Evolutionary conservation across 108 stramenopile species (phyloP).

Genomic region (Fragilariopsis cylindrus): DNA sequence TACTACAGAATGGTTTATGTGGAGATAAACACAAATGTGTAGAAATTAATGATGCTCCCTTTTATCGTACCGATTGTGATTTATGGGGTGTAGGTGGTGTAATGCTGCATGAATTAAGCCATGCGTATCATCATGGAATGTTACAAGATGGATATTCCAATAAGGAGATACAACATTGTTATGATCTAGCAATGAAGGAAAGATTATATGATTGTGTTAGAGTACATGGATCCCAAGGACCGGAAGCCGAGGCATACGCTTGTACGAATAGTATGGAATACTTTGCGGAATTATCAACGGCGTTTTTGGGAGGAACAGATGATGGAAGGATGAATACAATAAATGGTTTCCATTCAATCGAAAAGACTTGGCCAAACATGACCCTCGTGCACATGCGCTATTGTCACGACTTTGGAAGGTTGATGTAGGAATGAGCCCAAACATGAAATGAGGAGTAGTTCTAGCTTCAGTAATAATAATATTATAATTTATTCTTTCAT

Average conservation of each 20-base stretch:
- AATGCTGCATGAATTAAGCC: conserved; percentile 79
- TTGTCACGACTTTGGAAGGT: conserved; percentile 73
- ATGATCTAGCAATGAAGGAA: conserved; percentile 76
- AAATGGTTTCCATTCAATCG: conserved; percentile 92
- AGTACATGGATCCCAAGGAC: conserved; percentile 63
- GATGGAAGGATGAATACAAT: conserved; percentile 62
- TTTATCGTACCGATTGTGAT: conserved; percentile 64
- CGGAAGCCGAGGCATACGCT: conserved; percentile 75
- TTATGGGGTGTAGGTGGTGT: conserved; percentile 84
- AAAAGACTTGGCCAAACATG: conserved; percentile 68
- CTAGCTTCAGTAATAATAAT: neutral
- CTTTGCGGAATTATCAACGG: conserved; percentile 87
- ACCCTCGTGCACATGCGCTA: conserved; percentile 82
- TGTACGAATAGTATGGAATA: conserved; percentile 87
- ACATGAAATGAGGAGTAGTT: neutral
- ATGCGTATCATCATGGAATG: conserved; percentile 81
- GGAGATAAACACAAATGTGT: conserved; percentile 64
- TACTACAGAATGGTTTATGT: conserved; percentile 58
- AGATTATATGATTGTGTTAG: conserved; percentile 78
- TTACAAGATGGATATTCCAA: conserved; percentile 75
- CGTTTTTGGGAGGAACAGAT: conserved; percentile 79
- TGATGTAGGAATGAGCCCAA: conserved; percentile 5
- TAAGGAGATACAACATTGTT: conserved; percentile 63
- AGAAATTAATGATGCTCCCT: conserved; percentile 58
- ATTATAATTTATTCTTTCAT: neutral